Percentiles rank a stretch among this genome's conserved stretches.
Conservation (phyloP, 2,329 filamentous ascomycete genomes). For the Phyllosticta citribraziliensis region DNA sequence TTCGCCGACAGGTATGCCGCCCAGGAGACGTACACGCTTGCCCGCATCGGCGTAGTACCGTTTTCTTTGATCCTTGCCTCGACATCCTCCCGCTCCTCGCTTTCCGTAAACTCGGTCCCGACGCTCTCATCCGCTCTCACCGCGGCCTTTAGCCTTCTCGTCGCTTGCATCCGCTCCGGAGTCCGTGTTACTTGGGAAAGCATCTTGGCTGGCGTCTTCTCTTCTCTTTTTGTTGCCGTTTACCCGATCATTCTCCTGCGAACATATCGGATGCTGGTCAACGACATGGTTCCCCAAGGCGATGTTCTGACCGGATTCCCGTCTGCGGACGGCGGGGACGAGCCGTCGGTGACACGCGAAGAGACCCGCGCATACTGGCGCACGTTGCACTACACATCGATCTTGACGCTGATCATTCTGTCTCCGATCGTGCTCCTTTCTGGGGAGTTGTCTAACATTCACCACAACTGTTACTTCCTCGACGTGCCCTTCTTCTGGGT, state of each 20-base stretch:
- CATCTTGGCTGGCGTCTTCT: slow-evolving; percentile 43
- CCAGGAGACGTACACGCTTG: slow-evolving; percentile 42
- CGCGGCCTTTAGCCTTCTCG: slow-evolving; percentile 41
- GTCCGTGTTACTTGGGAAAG: slow-evolving; percentile 43
- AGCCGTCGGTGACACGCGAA: slow-evolving; percentile 27
- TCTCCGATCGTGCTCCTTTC: slow-evolving; percentile 41
- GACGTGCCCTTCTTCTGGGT: slow-evolving; percentile 49
- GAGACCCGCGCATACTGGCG: slow-evolving; percentile 43
- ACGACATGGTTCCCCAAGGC: slow-evolving; percentile 34
- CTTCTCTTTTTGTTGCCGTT: slow-evolving; percentile 41
- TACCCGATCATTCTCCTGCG: slow-evolving; percentile 43
- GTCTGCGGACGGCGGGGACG: slow-evolving; percentile 9
- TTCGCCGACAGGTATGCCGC: slow-evolving; percentile 36
- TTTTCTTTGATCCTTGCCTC: slow-evolving; percentile 40
- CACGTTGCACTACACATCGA: slow-evolving; percentile 42
- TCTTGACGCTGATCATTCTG: slow-evolving; percentile 40
- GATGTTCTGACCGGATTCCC: slow-evolving; percentile 34
- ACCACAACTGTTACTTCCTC: slow-evolving; percentile 44
- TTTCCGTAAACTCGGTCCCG: slow-evolving; percentile 36
- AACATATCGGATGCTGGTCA: slow-evolving; percentile 39
- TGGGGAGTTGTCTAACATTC: slow-evolving; percentile 40
- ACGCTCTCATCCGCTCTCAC: slow-evolving; percentile 42
- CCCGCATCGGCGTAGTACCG: slow-evolving; percentile 42
- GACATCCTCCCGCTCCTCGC: slow-evolving; percentile 35
- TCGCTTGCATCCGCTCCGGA: slow-evolving; percentile 37